Conservation (phyloP, 805 yeast species). For the Kluyveromyces siamensis region DNA sequence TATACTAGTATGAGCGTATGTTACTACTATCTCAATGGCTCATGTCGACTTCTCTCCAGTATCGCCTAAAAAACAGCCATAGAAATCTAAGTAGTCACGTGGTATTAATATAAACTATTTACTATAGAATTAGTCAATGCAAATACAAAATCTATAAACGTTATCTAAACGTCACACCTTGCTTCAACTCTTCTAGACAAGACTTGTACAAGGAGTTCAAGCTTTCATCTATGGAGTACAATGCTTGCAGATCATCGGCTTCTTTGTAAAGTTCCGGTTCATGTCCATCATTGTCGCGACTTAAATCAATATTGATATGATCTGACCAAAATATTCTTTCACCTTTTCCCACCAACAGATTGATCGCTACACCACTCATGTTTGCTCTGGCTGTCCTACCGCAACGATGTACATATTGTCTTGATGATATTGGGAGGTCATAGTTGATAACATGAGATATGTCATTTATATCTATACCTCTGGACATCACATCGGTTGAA, state of each 20-base stretch:
- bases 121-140: neutral
- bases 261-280: slow-evolving; percentile 20
- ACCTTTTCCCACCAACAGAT: slow-evolving; percentile 65
- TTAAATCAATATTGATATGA: slow-evolving; percentile 41
- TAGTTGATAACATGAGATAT: slow-evolving; percentile 77
- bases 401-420: slow-evolving; percentile 91
- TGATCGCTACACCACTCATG: slow-evolving; percentile 64
- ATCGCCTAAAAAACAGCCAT: neutral
- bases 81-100: neutral
- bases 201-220: slow-evolving; percentile 35
- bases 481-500: slow-evolving; percentile 89
- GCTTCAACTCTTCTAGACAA: slow-evolving; percentile 32
- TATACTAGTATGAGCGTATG: too few species aligned
- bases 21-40: too few species aligned
- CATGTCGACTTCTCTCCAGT: neutral
- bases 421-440: slow-evolving; percentile 78
- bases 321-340: slow-evolving; percentile 59
- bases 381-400: slow-evolving; percentile 98
- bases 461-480: slow-evolving; percentile 79
- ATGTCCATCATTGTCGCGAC: slow-evolving; percentile 34
- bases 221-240: slow-evolving; percentile 27
- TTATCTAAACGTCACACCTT: neutral
- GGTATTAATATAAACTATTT: neutral
- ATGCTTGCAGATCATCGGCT: slow-evolving; percentile 3
- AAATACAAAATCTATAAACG: neutral